Evolutionary conservation across 2,329 filamentous ascomycete species (phyloP), one percentile per base, ranked within the genome.

Genomic region (Penicillium fuscoglaucum): DNA sequence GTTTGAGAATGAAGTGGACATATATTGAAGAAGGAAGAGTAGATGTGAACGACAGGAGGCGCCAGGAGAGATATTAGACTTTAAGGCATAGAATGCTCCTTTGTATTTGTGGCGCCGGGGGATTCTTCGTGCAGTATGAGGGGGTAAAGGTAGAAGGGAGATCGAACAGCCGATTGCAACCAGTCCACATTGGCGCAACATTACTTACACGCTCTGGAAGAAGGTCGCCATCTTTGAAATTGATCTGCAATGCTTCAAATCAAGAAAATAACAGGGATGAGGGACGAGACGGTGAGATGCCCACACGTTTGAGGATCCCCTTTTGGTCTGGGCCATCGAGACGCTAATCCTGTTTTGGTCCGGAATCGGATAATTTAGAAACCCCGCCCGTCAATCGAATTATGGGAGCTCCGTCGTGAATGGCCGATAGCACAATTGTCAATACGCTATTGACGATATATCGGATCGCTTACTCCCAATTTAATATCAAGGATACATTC

Each of bases 191-290:
- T 17, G 48, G 39, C 55, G 35, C 37, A 59, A 57, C 57, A 58
- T 46, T 24, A 78, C 77, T 72, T 79, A 81, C 79, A 80, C 78
- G 64, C 77, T 80, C 68, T 80, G 78, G 53, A 81, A 79, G 66
- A 80, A 80, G 49, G 75, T 79, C 51, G 78, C 75, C 79, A 81
- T 81, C 53, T 56, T 74, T 74, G 58, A 55, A 52, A 44, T 54
- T 55, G 52, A 55, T 52, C 51, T 44, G 47, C 52, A 53, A 64
- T 55, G 49, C 54, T 52, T 52, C 48, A 37, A 54, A 58, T 41
- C 49, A 44, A 43, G 37, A 56, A 56, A 56, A 43, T 29, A 50
- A 59, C 21, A 44, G 31, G 46, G 44, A 58, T 37, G 41, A 47
- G 47, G 47, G 28, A 56, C 53, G 46, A 59, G 41, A 58, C 55